Evolutionary conservation across 495 filamentous ascomycete genomes (phyloP).

Genomic region (Cairneyella variabilis): DNA sequence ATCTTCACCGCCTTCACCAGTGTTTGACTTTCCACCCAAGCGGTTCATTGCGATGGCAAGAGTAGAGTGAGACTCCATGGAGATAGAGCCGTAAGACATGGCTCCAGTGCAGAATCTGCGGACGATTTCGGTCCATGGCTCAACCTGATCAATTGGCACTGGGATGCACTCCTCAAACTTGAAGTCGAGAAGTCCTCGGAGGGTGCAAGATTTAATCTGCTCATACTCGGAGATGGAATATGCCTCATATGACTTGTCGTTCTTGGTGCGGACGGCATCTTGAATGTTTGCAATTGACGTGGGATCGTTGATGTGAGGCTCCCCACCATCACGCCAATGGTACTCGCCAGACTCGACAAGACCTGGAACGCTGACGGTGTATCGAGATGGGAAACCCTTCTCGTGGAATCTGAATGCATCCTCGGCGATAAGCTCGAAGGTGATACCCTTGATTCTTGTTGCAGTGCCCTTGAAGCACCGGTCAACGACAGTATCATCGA

Average conservation of each 20-base stretch:
- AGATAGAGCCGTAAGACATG: constrained; percentile 99
- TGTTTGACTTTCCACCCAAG: constrained; percentile 97
- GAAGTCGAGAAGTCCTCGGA: constrained; percentile 96
- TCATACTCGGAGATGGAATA: constrained; percentile 95
- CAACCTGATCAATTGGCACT: constrained; percentile 95
- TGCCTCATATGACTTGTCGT: constrained; percentile 99
- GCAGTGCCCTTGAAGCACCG: constrained; percentile 96
- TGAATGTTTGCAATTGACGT: constrained; percentile 95
- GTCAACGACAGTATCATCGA: constrained; percentile 94
- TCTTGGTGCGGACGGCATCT: constrained; percentile 96
- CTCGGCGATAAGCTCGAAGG: constrained; percentile 92
- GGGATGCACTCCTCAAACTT: constrained; percentile 85
- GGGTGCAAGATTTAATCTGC: constrained; percentile 96
- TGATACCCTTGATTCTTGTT: constrained; percentile 92
- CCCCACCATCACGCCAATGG: constrained; percentile 98
- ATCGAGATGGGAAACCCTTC: constrained; percentile 83
- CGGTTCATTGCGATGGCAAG: constrained; percentile 98
- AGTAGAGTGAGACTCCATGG: constrained; percentile 98
- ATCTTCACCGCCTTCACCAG: constrained; percentile 97
- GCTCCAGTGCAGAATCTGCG: constrained; percentile 97
- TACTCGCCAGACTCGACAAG: constrained; percentile 96
- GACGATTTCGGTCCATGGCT: constrained; percentile 98
- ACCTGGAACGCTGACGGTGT: constrained; percentile 75
- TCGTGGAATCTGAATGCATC: constrained; percentile 98
- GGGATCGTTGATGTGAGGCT: constrained; percentile 97